A percentile compares a stretch with the other conserved stretches of the same genome.
Evolutionary conservation across 306 rosid species (phyloP).

Genomic region (Malus domestica): ASM211411v1 NC_041794.1:31530501-31531000

Average conservation of each 20-base stretch:
- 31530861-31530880: too few species aligned
- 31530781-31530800: too few species aligned
- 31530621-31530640: not conserved
- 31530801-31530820: too few species aligned
- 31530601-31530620: not conserved
- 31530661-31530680: not conserved
- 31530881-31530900: too few species aligned
- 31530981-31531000: not conserved
- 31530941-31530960: not conserved
- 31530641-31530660: not conserved
- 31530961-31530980: not conserved
- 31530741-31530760: not conserved
- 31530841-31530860: too few species aligned
- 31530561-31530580: not conserved
- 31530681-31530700: not conserved
- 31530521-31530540: too few species aligned
- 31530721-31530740: not conserved
- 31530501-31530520: too few species aligned
- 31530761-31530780: not conserved
- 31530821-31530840: too few species aligned
- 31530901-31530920: too few species aligned
- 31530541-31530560: too few species aligned
- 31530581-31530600: not conserved
- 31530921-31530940: not conserved
- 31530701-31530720: not conserved